Conservation (phyloP, 2,329 filamentous ascomycete species). For the Sarocladium oryzae region DNA sequence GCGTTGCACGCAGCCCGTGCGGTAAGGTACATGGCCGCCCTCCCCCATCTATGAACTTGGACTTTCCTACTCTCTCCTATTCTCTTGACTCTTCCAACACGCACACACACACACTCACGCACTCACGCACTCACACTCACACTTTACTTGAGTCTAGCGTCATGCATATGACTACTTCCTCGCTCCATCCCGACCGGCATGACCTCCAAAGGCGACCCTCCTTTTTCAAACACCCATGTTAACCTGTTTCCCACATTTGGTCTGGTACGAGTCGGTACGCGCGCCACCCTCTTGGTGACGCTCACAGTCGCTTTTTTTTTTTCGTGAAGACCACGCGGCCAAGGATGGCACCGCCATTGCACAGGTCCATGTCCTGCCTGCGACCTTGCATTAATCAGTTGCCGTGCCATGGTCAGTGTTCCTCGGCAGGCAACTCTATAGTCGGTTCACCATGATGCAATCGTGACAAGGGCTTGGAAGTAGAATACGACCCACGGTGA, state of each 20-base stretch:
- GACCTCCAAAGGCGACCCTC: background rate
- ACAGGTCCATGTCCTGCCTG: background rate
- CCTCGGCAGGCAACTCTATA: background rate
- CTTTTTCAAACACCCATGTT: background rate
- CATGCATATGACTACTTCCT: constrained; percentile 7
- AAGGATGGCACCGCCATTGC: constrained; percentile 21
- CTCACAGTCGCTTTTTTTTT: background rate
- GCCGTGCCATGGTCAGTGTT: background rate
- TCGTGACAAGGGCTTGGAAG: background rate
- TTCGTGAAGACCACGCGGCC: constrained; percentile 19
- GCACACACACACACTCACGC: background rate
- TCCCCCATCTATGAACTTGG: too few species aligned
- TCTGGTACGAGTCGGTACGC: constrained; percentile 1
- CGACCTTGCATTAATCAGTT: background rate
- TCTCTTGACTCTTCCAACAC: too few species aligned
- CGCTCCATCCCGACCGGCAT: constrained; percentile 7
- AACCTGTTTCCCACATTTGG: background rate
- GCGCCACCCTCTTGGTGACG: background rate
- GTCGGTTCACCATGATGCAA: background rate
- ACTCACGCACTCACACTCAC: background rate
- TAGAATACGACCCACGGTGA: background rate
- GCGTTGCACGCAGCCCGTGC: too few species aligned
- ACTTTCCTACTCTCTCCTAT: too few species aligned
- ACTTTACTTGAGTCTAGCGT: constrained; percentile 4
- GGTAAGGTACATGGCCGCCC: too few species aligned